These are phyloP conservation scores for Paramecium octaurelia DNA, from an alignment of 73 alveolate species.

Conservation along the genomic window DNA sequence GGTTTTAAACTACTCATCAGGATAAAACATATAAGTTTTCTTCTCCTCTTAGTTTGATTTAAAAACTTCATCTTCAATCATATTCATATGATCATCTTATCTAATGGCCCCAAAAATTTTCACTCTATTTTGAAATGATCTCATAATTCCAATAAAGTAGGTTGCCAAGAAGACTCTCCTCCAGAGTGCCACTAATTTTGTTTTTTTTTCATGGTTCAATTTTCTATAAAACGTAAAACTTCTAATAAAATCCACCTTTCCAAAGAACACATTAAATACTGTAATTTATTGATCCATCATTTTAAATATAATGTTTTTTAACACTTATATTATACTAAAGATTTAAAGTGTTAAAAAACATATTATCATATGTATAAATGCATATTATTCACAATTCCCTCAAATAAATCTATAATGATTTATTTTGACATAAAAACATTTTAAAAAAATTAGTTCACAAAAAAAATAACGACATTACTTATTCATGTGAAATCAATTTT, in stretches of 20 bases:
- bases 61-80: conserved; percentile 3
- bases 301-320: neutral
- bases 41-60: conserved; percentile 35
- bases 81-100: conserved; percentile 32
- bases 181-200: neutral
- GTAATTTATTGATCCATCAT: conserved; percentile 12
- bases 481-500: neutral
- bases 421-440: neutral
- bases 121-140: conserved; percentile 37
- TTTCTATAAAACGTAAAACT: neutral
- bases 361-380: neutral
- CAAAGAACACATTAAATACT: conserved; percentile 21
- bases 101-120: conserved; percentile 40
- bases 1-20: conserved; percentile 62
- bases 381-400: neutral
- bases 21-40: conserved; percentile 54
- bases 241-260: neutral
- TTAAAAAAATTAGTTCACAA: neutral
- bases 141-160: conserved; percentile 36
- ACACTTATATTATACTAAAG: neutral
- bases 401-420: neutral
- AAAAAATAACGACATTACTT: neutral
- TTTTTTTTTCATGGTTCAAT: neutral
- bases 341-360: neutral
- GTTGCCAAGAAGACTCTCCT: neutral